These are phyloP conservation scores for Sugiyamaella boreocaroliniensis DNA, from an alignment of 805 yeast genomes.

Conservation along the genomic window DNA sequence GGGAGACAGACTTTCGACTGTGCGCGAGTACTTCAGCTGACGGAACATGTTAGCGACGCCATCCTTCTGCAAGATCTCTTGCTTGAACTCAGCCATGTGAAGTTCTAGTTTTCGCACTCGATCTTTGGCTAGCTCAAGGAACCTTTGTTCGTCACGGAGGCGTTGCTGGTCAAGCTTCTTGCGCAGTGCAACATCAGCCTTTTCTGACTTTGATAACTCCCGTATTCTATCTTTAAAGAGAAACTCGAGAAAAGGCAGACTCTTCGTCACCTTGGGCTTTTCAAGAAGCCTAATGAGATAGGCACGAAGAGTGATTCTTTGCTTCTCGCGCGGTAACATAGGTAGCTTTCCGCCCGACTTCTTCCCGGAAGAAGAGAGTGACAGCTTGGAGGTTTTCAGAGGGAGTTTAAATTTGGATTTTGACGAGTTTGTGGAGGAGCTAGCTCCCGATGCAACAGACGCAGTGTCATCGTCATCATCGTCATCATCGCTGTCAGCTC, in stretches of 20 bases:
- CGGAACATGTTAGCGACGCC: conserved; percentile 57
- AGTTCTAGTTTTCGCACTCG: conserved; percentile 49
- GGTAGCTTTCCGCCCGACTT: conserved; percentile 27
- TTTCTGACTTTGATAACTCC: conserved; percentile 38
- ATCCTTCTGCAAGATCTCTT: conserved; percentile 43
- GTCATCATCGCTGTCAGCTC: conserved; percentile 18
- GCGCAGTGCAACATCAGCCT: conserved; percentile 52
- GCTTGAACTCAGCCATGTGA: conserved; percentile 54
- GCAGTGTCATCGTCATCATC: conserved; percentile 8
- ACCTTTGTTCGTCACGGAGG: conserved; percentile 57
- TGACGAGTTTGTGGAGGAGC: background rate
- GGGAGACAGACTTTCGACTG: conserved; percentile 55
- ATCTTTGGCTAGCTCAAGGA: conserved; percentile 61
- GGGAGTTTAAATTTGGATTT: background rate
- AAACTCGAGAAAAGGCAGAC: conserved; percentile 49
- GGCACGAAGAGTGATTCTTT: conserved; percentile 70
- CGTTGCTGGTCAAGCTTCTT: conserved; percentile 55
- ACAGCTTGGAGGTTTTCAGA: background rate
- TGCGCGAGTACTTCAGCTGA: conserved; percentile 53
- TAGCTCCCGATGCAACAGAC: background rate
- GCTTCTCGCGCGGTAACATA: conserved; percentile 53
- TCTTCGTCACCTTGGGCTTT: conserved; percentile 49
- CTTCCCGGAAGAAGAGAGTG: background rate
- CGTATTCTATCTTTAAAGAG: conserved; percentile 37
- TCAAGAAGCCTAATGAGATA: conserved; percentile 51